Percentiles rank a stretch among this genome's conserved stretches.
Evolutionary conservation across 2,329 filamentous ascomycete genomes (phyloP).

Genomic region (Alternaria dauci): DNA sequence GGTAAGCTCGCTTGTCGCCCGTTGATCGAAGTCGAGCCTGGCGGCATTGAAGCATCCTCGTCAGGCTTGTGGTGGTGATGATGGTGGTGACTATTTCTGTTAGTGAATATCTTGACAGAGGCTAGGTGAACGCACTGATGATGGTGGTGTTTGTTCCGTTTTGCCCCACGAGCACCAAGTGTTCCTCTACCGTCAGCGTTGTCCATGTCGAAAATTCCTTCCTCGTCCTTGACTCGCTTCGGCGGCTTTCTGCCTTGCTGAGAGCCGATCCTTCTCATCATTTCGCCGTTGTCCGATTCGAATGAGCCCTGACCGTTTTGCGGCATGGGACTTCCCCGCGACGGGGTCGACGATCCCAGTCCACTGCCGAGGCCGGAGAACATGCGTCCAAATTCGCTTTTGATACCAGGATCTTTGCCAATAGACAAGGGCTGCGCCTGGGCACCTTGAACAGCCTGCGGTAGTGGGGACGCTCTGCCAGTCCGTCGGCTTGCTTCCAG

Average conservation of each 20-base stretch:
- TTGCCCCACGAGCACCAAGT: conserved; percentile 71
- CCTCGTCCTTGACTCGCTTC: conserved; percentile 80
- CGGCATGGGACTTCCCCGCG: conserved; percentile 60
- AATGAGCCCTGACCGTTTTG: conserved; percentile 40
- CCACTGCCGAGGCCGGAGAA: conserved; percentile 90
- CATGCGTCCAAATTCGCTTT: conserved; percentile 93
- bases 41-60: conserved; percentile 53
- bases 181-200: conserved; percentile 69
- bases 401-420: conserved; percentile 84
- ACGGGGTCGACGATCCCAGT: conserved; percentile 65
- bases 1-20: conserved; percentile 39
- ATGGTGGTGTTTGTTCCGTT: conserved; percentile 69
- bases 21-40: conserved; percentile 31
- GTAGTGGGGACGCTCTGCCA: conserved; percentile 85
- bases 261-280: conserved; percentile 47
- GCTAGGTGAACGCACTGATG: conserved; percentile 61
- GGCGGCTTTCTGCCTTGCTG: conserved; percentile 47
- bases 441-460: conserved; percentile 91
- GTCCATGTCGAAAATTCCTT: conserved; percentile 70
- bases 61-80: conserved; percentile 65
- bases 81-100: conserved; percentile 60
- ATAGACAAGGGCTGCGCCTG: conserved; percentile 82
- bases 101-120: conserved; percentile 20
- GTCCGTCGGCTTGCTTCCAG: conserved; percentile 80
- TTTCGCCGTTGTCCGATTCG: conserved; percentile 42